Evolutionary conservation across 2,329 filamentous ascomycete species (phyloP), one percentile per base, ranked within the genome.

Genomic region (Beauveria asiatica): DNA sequence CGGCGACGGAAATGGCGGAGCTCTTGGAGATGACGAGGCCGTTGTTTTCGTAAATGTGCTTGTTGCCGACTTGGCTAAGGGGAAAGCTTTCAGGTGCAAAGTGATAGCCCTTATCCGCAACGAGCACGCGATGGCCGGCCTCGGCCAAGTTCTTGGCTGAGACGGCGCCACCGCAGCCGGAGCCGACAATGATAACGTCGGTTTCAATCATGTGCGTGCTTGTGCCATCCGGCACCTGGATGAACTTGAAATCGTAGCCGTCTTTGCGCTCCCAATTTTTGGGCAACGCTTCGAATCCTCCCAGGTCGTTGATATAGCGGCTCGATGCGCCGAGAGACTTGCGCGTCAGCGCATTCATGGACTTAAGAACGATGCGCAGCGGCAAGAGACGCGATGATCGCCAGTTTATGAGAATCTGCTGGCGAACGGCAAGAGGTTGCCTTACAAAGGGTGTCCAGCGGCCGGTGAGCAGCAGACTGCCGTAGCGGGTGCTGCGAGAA

Each of bases 131-230:
- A 64, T 89, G 79, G 4, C 89, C 90, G 1, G 87, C 88, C 72
- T 92, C 86, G 10, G 92, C 84, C 1, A 96, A 76, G 55, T 89
- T 87, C 72, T 92, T 92, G 25, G 92, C 92, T 41, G 82, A 83
- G 0, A 96, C 91, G 10, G 81, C 90, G 45, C 89, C 92, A 63
- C 92, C 92, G 66, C 90, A 95, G 30, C 92, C 92, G 42, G 89
- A 94, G 2, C 92, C 92, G 21, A 97, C 81, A 61, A 97, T 85
- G 45, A 96, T 84, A 1, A 96, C 84, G 70, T 97, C 93, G 0
- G 89, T 87, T 58, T 91, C 84, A 44, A 95, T 75, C 3, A 80
- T 78, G 63, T 86, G 83, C 0, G 83, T 76, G 5, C 68, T 64
- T n/a, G 66, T 64, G 6, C 68, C 70, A 2, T 67, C 57, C 2